phyloP scores from a whole-genome alignment of 2,329 filamentous ascomycete genomes.

The Fusarium circinatum region DNA sequence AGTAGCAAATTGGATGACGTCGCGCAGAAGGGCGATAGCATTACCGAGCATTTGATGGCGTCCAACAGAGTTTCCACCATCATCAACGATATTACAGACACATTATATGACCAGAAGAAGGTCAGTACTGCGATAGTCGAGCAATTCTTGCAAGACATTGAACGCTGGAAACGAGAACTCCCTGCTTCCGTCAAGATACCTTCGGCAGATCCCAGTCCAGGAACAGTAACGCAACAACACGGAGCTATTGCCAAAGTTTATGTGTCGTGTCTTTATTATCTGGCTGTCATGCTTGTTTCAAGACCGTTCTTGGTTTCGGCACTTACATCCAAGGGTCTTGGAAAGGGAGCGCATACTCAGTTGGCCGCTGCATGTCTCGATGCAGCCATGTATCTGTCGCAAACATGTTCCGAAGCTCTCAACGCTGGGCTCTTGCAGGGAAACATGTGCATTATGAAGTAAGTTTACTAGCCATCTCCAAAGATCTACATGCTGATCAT shows the following conservation, averaged over 20 bases:
- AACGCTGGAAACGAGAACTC: slow-evolving; percentile 57
- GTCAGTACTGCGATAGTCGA: slow-evolving; percentile 50
- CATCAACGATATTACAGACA: slow-evolving; percentile 56
- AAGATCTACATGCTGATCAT: not conserved
- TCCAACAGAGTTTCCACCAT: slow-evolving; percentile 56
- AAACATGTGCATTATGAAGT: slow-evolving; percentile 71
- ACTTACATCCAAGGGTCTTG: slow-evolving; percentile 51
- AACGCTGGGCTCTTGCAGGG: slow-evolving; percentile 56
- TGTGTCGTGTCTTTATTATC: slow-evolving; percentile 68
- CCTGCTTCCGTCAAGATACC: slow-evolving; percentile 48
- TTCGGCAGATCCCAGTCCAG: slow-evolving; percentile 3
- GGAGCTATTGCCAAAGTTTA: slow-evolving; percentile 61
- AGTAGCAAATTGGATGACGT: slow-evolving; percentile 21
- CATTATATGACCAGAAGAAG: slow-evolving; percentile 54
- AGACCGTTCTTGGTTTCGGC: slow-evolving; percentile 64
- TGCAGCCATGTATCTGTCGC: slow-evolving; percentile 64
- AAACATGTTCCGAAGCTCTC: slow-evolving; percentile 62
- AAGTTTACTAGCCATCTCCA: slow-evolving; percentile 23
- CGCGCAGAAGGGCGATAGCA: slow-evolving; percentile 26
- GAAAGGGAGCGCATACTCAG: slow-evolving; percentile 44
- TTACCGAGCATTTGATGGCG: slow-evolving; percentile 49
- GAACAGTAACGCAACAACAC: slow-evolving; percentile 31
- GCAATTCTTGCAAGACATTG: slow-evolving; percentile 53
- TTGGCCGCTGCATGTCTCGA: slow-evolving; percentile 65
- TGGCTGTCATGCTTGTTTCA: slow-evolving; percentile 66